These are phyloP conservation scores for Pseudogymnoascus sp. DNA, from an alignment of 2,329 filamentous ascomycete genomes.

Conservation along the genomic window DNA sequence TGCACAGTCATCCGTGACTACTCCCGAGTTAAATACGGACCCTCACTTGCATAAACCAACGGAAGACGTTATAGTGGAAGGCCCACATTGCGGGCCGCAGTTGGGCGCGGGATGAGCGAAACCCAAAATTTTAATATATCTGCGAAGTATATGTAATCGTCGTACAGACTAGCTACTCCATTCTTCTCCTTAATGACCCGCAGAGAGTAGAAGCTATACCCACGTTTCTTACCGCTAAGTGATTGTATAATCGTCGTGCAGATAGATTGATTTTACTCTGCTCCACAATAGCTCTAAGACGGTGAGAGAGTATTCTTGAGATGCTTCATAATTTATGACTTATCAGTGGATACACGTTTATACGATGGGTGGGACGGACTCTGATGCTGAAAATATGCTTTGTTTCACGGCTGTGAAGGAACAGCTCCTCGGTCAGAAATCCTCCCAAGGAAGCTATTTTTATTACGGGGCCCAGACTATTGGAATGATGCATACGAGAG, in stretches of 20 bases:
- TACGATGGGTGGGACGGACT: background rate
- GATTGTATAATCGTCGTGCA: background rate
- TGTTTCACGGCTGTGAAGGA: background rate
- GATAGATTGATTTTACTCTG: background rate
- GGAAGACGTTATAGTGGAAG: background rate
- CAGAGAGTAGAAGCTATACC: background rate
- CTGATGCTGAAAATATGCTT: background rate
- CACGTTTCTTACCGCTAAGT: background rate
- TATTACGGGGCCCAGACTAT: background rate
- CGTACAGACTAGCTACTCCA: background rate
- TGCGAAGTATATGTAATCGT: background rate
- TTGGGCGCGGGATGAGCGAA: background rate
- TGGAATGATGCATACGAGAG: background rate
- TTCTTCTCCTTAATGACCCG: background rate
- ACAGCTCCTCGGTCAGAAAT: background rate
- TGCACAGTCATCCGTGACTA: background rate
- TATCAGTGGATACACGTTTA: conserved; percentile 1
- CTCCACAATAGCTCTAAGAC: background rate
- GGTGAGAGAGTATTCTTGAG: background rate
- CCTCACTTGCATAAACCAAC: background rate
- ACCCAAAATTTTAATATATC: conserved; percentile 3
- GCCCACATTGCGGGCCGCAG: background rate
- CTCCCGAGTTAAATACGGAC: background rate
- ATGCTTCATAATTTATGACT: conserved; percentile 3
- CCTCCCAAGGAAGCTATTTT: background rate